Conservation (phyloP, 148 eudicot genomes). For the Polygonum aviculare region DNA sequence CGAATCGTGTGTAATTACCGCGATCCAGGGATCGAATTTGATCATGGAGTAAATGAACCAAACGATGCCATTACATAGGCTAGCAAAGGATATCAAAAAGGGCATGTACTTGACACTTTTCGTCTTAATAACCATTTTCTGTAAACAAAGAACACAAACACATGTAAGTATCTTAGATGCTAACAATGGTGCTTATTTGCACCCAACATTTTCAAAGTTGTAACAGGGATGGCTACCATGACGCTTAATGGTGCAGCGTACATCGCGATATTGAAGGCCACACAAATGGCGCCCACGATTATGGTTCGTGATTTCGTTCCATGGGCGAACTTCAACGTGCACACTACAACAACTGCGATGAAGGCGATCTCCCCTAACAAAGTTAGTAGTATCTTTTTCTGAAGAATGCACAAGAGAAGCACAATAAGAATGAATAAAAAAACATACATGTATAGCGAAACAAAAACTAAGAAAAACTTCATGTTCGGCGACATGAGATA, state of each 20-base stretch:
- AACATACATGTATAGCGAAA: background rate
- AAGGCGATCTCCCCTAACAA: conserved; percentile 29
- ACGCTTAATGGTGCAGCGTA: conserved; percentile 60
- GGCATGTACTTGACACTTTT: conserved; percentile 93
- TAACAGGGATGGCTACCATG: conserved; percentile 31
- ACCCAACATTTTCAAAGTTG: too few relatives aligned
- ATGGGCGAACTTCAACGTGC: conserved; percentile 32
- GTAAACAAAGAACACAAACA: background rate
- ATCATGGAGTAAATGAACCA: conserved; percentile 57
- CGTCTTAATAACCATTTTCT: conserved; percentile 51
- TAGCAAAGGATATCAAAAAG: conserved; percentile 50
- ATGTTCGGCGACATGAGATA: too few relatives aligned
- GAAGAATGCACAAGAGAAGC: background rate
- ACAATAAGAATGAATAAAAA: background rate
- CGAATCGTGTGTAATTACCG: conserved; percentile 27
- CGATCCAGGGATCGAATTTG: conserved; percentile 44
- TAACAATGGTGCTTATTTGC: too few relatives aligned
- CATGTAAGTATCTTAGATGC: too few relatives aligned
- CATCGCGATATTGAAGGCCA: conserved; percentile 55
- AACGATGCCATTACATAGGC: conserved; percentile 44
- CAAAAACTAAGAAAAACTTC: background rate
- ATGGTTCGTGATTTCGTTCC: conserved; percentile 32
- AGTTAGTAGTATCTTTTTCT: conserved; percentile 30
- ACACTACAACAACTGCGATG: conserved; percentile 16
- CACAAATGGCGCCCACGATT: conserved; percentile 46